phyloP scores from a whole-genome alignment of 192 early-diverging fungal genomes.

The Backusella tarrabulga region DNA sequence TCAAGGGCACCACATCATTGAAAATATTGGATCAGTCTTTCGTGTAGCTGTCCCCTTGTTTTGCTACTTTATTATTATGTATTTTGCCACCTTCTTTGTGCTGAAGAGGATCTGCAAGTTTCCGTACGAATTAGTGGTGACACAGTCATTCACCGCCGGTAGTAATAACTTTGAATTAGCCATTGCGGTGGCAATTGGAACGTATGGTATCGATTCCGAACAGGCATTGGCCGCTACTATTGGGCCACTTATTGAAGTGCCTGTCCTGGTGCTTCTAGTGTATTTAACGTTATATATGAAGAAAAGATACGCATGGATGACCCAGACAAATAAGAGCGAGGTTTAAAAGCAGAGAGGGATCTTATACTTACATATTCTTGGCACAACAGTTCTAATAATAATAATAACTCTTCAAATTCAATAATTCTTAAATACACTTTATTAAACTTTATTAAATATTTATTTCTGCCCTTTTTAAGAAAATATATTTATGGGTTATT shows the following conservation, averaged over 20 bases:
- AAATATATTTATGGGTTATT: too few relatives aligned
- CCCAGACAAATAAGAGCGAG: not conserved
- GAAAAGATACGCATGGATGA: constrained; percentile 12
- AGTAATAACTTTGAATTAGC: constrained; percentile 78
- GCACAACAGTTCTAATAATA: too few relatives aligned
- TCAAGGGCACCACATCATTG: constrained; percentile 59
- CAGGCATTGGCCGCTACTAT: constrained; percentile 63
- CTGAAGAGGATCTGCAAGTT: constrained; percentile 35
- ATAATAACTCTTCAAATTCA: too few relatives aligned
- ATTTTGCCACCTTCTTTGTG: constrained; percentile 43
- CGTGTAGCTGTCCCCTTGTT: constrained; percentile 62
- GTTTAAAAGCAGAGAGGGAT: not conserved
- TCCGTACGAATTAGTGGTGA: constrained; percentile 46
- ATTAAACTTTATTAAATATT: too few relatives aligned
- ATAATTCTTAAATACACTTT: too few relatives aligned
- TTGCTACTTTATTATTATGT: constrained; percentile 61
- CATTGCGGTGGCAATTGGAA: constrained; percentile 67
- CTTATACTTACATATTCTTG: too few relatives aligned
- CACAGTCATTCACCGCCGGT: constrained; percentile 64
- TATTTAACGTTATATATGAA: constrained; percentile 1
- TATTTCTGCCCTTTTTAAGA: not conserved
- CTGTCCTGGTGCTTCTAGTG: constrained; percentile 29
- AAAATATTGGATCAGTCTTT: constrained; percentile 58
- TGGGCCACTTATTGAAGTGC: constrained; percentile 73
- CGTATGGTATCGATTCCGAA: constrained; percentile 62